Evolutionary conservation across 1,284 basidiomycete genomes (phyloP).

Genomic region (Pseudozyma sp.): DNA sequence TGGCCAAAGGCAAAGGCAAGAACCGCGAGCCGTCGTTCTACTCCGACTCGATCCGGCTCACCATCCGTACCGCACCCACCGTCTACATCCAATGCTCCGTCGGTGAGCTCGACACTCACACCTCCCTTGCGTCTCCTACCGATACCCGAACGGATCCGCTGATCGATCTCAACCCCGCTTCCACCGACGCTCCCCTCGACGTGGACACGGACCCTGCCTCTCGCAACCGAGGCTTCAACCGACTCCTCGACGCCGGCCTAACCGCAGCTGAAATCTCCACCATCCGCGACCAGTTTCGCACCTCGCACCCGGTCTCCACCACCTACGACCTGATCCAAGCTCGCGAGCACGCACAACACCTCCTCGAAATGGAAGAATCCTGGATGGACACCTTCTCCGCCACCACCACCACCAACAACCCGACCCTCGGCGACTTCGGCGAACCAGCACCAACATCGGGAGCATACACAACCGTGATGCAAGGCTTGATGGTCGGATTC

Average conservation of each 20-base stretch:
- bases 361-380: slow-evolving; percentile 44
- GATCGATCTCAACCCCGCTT: slow-evolving; percentile 1
- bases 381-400: slow-evolving; percentile 46
- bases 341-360: slow-evolving; percentile 31
- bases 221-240: slow-evolving; percentile 41
- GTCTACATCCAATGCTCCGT: slow-evolving; percentile 52
- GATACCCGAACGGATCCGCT: neutral
- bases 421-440: neutral
- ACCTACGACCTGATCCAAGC: slow-evolving; percentile 29
- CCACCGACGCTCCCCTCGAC: neutral
- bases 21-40: slow-evolving; percentile 19
- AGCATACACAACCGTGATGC: slow-evolving; percentile 28
- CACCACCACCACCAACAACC: neutral
- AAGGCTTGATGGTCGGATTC: slow-evolving; percentile 43
- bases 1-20: slow-evolving; percentile 37
- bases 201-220: neutral
- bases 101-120: slow-evolving; percentile 15
- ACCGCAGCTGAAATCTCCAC: slow-evolving; percentile 23
- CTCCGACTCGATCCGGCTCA: slow-evolving; percentile 18
- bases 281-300: slow-evolving; percentile 36
- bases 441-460: slow-evolving; percentile 1
- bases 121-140: neutral
- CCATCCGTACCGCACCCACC: slow-evolving; percentile 26
- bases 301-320: slow-evolving; percentile 20
- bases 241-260: slow-evolving; percentile 35